Evolutionary conservation across 2,329 filamentous ascomycete species (phyloP).

Genomic region (Apiospora aurea): DNA sequence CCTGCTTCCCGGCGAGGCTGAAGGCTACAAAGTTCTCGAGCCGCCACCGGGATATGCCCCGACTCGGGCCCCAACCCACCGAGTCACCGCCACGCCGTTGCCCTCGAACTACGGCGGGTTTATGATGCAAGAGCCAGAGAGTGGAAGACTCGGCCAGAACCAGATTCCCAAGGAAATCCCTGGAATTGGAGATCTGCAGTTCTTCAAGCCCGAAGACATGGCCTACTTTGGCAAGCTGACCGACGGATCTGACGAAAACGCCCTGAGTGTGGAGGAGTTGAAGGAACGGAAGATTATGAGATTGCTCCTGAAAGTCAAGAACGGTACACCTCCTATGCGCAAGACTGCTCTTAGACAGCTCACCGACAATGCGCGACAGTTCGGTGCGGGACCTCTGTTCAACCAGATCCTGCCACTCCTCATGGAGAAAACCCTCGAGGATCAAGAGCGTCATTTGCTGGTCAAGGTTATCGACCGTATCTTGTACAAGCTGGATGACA

Average conservation of each 20-base stretch:
- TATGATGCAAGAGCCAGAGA: constrained; percentile 96
- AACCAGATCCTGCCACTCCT: constrained; percentile 96
- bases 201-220: constrained; percentile 99
- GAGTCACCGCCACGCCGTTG: constrained; percentile 75
- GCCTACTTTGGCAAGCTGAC: constrained; percentile 98
- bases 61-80: constrained; percentile 77
- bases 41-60: constrained; percentile 93
- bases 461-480: constrained; percentile 99
- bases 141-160: constrained; percentile 81
- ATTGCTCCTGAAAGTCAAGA: constrained; percentile 96
- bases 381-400: constrained; percentile 92
- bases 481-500: constrained; percentile 96
- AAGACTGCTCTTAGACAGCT: constrained; percentile 97
- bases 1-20: constrained; percentile 85
- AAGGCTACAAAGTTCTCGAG: constrained; percentile 92
- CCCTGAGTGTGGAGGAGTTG: constrained; percentile 89
- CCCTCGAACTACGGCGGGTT: constrained; percentile 78
- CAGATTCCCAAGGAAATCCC: constrained; percentile 95
- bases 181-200: constrained; percentile 93
- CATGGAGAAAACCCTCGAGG: constrained; percentile 98
- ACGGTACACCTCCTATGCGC: constrained; percentile 96
- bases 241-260: constrained; percentile 90
- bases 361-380: constrained; percentile 95
- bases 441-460: constrained; percentile 95
- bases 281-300: constrained; percentile 99